Evolutionary conservation across 805 yeast species (phyloP).

Genomic region (Spathaspora passalidarum): DNA sequence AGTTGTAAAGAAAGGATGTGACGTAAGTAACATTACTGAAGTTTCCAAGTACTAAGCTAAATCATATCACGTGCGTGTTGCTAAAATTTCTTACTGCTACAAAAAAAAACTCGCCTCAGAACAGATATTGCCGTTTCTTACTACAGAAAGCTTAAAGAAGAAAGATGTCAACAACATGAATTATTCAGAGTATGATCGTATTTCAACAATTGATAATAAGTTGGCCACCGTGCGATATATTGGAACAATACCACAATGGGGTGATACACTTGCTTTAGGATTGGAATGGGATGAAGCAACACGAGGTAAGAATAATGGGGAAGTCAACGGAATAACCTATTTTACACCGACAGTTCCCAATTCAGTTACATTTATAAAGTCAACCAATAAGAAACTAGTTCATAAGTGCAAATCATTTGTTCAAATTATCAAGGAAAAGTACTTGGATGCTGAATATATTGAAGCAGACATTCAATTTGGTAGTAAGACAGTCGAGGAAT

Average conservation of each 20-base stretch:
- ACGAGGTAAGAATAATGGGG: slow-evolving; percentile 76
- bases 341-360: slow-evolving; percentile 41
- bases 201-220: slow-evolving; percentile 36
- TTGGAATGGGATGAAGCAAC: slow-evolving; percentile 78
- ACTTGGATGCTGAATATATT: slow-evolving; percentile 23
- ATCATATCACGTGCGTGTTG: too few species aligned
- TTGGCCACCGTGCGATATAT: slow-evolving; percentile 61
- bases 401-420: slow-evolving; percentile 27
- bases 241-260: slow-evolving; percentile 68
- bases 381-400: slow-evolving; percentile 30
- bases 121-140: too few species aligned
- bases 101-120: too few species aligned
- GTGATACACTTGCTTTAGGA: slow-evolving; percentile 56
- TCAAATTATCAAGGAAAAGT: slow-evolving; percentile 42
- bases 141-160: too few species aligned
- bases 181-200: slow-evolving; percentile 15
- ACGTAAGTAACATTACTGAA: too few species aligned
- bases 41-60: too few species aligned
- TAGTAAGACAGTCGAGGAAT: slow-evolving; percentile 53
- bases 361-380: slow-evolving; percentile 66
- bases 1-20: too few species aligned
- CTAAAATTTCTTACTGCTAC: too few species aligned
- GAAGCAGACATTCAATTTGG: slow-evolving; percentile 46
- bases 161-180: too few species aligned
- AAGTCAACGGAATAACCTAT: slow-evolving; percentile 49